Evolutionary conservation across 495 filamentous ascomycete genomes (phyloP).

Genomic region (Daldinia loculata): DNA sequence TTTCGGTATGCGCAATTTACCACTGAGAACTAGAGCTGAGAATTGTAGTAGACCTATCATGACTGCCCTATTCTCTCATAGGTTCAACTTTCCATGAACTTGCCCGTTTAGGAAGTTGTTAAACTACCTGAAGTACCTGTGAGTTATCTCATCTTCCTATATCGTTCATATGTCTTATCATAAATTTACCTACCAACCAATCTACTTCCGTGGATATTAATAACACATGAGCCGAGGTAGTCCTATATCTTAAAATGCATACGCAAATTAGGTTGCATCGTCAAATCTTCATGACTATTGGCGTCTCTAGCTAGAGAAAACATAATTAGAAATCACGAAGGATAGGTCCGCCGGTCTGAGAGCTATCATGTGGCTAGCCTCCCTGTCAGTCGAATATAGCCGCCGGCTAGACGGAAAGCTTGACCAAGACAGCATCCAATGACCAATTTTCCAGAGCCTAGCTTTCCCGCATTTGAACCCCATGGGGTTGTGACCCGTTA

Average conservation of each 20-base stretch:
- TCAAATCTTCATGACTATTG: not conserved
- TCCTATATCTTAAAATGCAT: not conserved
- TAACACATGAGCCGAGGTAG: not conserved
- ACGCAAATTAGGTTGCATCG: not conserved
- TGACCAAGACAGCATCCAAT: conserved; percentile 12
- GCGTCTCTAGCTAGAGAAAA: not conserved
- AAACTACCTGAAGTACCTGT: not conserved
- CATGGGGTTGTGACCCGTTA: conserved; percentile 19
- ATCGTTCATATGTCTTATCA: not conserved
- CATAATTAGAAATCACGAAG: not conserved
- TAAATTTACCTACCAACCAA: not conserved
- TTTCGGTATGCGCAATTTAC: not conserved
- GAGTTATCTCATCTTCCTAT: not conserved
- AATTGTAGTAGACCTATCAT: not conserved
- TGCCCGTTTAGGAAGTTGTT: not conserved
- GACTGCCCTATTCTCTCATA: not conserved
- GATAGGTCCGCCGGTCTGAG: not conserved
- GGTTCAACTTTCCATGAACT: not conserved
- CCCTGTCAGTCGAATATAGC: conserved; percentile 21
- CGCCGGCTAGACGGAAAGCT: conserved; percentile 35
- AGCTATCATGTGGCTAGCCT: not conserved
- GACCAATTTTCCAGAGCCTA: not conserved
- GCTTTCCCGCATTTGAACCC: conserved; percentile 21
- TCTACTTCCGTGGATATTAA: not conserved
- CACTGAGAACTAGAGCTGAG: not conserved